Evolutionary conservation across 225 moss, liverwort and hornwort genomes (phyloP), one percentile per base, ranked within the genome.

Genomic region (Pleurozium schreberi): DNA sequence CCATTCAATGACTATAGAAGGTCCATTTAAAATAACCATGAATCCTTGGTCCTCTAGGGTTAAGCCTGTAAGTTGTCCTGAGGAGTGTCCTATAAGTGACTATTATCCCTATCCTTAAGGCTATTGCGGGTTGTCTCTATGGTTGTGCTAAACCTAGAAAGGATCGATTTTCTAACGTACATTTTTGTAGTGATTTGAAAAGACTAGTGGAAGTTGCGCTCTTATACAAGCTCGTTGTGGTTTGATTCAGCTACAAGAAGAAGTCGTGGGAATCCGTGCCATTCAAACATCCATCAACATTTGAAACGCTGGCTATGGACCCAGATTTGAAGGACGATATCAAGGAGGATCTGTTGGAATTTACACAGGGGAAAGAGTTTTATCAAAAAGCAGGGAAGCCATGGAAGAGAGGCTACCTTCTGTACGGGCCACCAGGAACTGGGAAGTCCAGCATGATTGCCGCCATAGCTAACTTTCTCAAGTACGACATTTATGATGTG

Each of bases 371-470:
- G 57, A 93, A 90, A 59, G 87, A 92, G 34, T 96, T 93, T 61
- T 98, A 96, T 85, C 92, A 87, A 16, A 68, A 93, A 49, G 95
- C 96, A 27, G 98, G 98, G 87, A 98, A 95, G 90, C 90, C 96
- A 49, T 98, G 98, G 98, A 98, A 98, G 93, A 89, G 98, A n/a
- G 98, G 98, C 4, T 98, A 98, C 40, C 94, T 98, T 36, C 86
- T 98, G 4, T 96, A 94, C 60, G 98, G 96, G 34, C 96, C 97
- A 11, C 97, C 97, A 2, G 96, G 96, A 31, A 98, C 97, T 7
- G 97, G 97, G 30, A 97, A 97, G 58, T 95, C 97, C 69, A 97
- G 97, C 90, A 96, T 98, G 96, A 96, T 98, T 34, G 97, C 97
- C 36, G 97, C 97, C n/a, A 98, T 98, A 57, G 97, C 97, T 40